Conservation (phyloP, 2,329 filamentous ascomycete species). For the Zymoseptoria brevis region DNA sequence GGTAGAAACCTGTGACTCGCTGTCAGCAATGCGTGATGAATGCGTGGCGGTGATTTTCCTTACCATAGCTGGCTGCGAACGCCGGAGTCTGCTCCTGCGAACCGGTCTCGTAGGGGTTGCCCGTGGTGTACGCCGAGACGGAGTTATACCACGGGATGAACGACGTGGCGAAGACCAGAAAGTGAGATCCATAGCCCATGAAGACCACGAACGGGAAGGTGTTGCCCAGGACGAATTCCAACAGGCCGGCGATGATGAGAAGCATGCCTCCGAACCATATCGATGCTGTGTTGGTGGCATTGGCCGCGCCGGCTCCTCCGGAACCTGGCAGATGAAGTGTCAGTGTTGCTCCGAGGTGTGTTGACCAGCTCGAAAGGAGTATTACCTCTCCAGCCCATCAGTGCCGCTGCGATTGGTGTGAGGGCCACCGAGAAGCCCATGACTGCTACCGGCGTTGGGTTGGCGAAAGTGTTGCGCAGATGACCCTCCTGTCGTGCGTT, state of each 20-base stretch:
- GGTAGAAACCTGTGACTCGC: constrained; percentile 12
- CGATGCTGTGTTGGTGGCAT: constrained; percentile 16
- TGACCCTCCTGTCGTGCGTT: constrained; percentile 9
- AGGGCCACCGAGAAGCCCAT: constrained; percentile 17
- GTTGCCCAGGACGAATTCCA: constrained; percentile 33
- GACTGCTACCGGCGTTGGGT: constrained; percentile 18
- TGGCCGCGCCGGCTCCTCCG: constrained; percentile 1
- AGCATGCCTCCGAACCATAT: constrained; percentile 30
- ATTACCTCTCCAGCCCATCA: constrained; percentile 11
- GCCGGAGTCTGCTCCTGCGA: constrained; percentile 10
- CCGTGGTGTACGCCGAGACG: constrained; percentile 14
- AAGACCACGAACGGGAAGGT: constrained; percentile 25
- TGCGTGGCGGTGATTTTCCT: neutral
- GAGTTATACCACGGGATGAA: constrained; percentile 16
- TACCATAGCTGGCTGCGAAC: constrained; percentile 16
- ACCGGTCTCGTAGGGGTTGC: constrained; percentile 10
- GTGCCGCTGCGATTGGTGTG: constrained; percentile 12
- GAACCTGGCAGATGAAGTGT: neutral
- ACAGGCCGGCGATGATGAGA: constrained; percentile 27
- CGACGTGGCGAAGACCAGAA: constrained; percentile 14
- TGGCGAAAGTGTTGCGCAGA: constrained; percentile 16
- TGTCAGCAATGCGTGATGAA: neutral
- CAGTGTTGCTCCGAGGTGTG: neutral
- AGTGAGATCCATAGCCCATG: constrained; percentile 17
- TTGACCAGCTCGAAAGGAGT: neutral